These are phyloP conservation scores for Fusarium fracticaudum DNA, from an alignment of 2,329 filamentous ascomycete species.

Conservation along the genomic window DNA sequence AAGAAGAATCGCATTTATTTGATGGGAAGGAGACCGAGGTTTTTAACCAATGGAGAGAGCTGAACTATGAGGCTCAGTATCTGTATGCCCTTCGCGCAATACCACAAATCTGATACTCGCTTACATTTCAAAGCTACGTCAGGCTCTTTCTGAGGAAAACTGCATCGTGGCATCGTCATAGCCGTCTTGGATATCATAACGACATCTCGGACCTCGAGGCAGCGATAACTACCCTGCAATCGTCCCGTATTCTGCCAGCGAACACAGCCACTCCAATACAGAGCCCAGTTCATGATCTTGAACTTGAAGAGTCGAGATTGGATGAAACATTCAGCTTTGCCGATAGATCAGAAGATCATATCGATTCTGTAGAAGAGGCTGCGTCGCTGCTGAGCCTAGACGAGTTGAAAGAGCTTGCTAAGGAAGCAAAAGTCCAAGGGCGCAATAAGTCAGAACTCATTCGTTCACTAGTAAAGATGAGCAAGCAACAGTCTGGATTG, in stretches of 20 bases:
- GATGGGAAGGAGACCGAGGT: slow-evolving; percentile 79
- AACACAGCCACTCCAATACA: slow-evolving; percentile 12
- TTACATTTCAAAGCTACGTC: slow-evolving; percentile 73
- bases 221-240: slow-evolving; percentile 74
- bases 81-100: slow-evolving; percentile 65
- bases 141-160: slow-evolving; percentile 93
- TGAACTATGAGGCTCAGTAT: slow-evolving; percentile 90
- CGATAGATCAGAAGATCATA: slow-evolving; percentile 77
- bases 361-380: slow-evolving; percentile 84
- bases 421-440: slow-evolving; percentile 85
- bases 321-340: slow-evolving; percentile 77
- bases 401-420: slow-evolving; percentile 85
- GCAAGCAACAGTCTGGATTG: slow-evolving; percentile 79
- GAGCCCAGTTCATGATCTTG: slow-evolving; percentile 43
- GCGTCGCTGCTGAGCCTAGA: slow-evolving; percentile 84
- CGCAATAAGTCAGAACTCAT: slow-evolving; percentile 88
- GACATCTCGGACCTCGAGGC: slow-evolving; percentile 80
- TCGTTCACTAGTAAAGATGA: slow-evolving; percentile 76
- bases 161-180: slow-evolving; percentile 87
- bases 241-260: slow-evolving; percentile 62
- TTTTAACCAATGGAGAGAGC: slow-evolving; percentile 77
- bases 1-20: slow-evolving; percentile 90
- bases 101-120: background rate
- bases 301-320: slow-evolving; percentile 57
- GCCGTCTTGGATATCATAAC: slow-evolving; percentile 79